phyloP scores from a whole-genome alignment of 495 filamentous ascomycete species.

The Penicillium silybi region DNA sequence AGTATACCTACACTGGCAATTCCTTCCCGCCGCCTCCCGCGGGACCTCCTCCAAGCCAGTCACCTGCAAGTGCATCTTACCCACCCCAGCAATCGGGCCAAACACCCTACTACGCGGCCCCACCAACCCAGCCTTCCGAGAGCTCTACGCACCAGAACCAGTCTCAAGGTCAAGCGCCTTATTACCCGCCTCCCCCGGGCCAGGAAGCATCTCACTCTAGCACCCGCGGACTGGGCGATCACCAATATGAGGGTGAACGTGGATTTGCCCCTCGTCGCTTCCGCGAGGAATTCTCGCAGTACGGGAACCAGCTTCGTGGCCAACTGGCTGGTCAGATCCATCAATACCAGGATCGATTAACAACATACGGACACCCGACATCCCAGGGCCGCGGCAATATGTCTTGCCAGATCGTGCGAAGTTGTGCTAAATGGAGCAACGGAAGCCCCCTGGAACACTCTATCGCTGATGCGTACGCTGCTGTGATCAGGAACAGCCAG shows the following conservation, averaged over 20 bases:
- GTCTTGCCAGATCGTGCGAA: conserved; percentile 65
- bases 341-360: conserved; percentile 43
- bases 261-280: conserved; percentile 29
- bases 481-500: conserved; percentile 72
- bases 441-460: conserved; percentile 74
- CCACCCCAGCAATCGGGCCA: conserved; percentile 12
- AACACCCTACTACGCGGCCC: conserved; percentile 9
- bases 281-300: conserved; percentile 33
- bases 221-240: conserved; percentile 39
- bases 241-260: conserved; percentile 32
- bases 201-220: conserved; percentile 30
- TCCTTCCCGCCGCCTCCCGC: conserved; percentile 45
- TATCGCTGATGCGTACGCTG: conserved; percentile 82
- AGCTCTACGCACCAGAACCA: conserved; percentile 10
- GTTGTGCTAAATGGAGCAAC: conserved; percentile 68
- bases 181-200: conserved; percentile 35
- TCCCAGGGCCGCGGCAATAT: conserved; percentile 46
- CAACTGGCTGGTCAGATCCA: conserved; percentile 47
- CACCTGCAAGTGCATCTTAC: conserved; percentile 26
- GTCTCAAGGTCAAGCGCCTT: conserved; percentile 12
- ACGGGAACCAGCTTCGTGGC: conserved; percentile 37
- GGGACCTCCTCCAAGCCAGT: conserved; percentile 28
- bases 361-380: conserved; percentile 21
- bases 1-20: conserved; percentile 39
- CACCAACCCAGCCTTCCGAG: conserved; percentile 4